Percentiles rank a stretch among this genome's conserved stretches.
phyloP scores from a whole-genome alignment of 306 rosid genomes.

The Senna tora region DNA sequence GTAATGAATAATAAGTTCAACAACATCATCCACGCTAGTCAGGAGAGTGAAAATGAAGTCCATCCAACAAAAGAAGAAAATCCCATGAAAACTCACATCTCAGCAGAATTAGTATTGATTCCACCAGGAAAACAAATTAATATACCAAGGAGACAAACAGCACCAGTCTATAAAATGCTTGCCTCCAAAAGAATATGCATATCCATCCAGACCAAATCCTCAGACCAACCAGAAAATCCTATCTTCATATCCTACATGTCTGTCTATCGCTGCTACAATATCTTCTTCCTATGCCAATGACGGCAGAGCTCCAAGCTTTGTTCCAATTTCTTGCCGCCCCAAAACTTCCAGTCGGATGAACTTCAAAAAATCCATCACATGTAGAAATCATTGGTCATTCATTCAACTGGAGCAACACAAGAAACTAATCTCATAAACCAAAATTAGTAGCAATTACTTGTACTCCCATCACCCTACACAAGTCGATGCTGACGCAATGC shows the following conservation, averaged over 20 bases:
- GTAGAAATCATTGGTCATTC: slow-evolving; percentile 40
- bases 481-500: slow-evolving; percentile 92
- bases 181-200: slow-evolving; percentile 94
- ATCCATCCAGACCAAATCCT: slow-evolving; percentile 55
- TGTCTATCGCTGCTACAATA: slow-evolving; percentile 45
- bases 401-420: slow-evolving; percentile 47
- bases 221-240: slow-evolving; percentile 62
- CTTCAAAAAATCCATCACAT: slow-evolving; percentile 41
- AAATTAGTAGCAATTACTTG: slow-evolving; percentile 40
- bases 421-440: slow-evolving; percentile 50
- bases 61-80: slow-evolving; percentile 46
- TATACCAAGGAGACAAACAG: slow-evolving; percentile 65
- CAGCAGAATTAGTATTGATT: slow-evolving; percentile 50
- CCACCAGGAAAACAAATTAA: slow-evolving; percentile 62
- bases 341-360: slow-evolving; percentile 43
- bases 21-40: slow-evolving; percentile 48
- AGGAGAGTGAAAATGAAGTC: slow-evolving; percentile 44
- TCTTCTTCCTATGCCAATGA: slow-evolving; percentile 50
- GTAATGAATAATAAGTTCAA: slow-evolving; percentile 47
- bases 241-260: slow-evolving; percentile 60
- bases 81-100: slow-evolving; percentile 46
- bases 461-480: slow-evolving; percentile 50
- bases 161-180: slow-evolving; percentile 44
- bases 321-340: slow-evolving; percentile 43
- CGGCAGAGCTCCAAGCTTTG: slow-evolving; percentile 36